Evolutionary conservation across 2,329 filamentous ascomycete species (phyloP), one percentile per base, ranked within the genome.

Genomic region (Gnomoniopsis smithogilvyi): DNA sequence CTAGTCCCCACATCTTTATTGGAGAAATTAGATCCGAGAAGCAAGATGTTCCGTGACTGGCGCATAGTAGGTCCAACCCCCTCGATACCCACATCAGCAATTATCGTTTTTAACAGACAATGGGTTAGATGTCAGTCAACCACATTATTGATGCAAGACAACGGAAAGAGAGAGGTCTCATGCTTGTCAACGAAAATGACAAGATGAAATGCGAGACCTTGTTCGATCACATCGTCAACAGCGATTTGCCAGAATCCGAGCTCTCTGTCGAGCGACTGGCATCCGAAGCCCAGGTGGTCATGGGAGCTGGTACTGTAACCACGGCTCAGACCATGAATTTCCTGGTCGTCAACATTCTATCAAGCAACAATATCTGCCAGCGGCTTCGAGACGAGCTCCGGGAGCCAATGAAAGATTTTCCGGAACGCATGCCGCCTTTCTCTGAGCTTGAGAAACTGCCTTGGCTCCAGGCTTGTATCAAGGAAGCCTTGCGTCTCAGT

Each of bases 271-370:
- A 65, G 12, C 64, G 69, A 1, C 59, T 72, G 1, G 59, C 59
- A 14, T 63, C 61, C 45, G 69, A 72, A 61, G 67, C 67, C 2
- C 65, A 67, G 47, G 49, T 70, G 2, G 36, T 71, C 6, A 55
- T 69, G 4, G 65, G 65, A 11, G 68, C 63, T 14, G 73, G 73
- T 1, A 69, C 67, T 1, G 68, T 68, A 24, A 73, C 67, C 0
- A 71, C 67, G n/a, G 69, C 67, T 1, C 65, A 64, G 19, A 65
- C 61, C 6, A 62, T 68, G 14, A 57, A 53, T 26, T 62, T 62
- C 11, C 62, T 62, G 3, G 55, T 60, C 41, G 67, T 65, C 46
- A 60, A 69, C 49, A 64, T 69, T 17, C 63, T 69, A 10, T 62
- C 62, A 2, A 54, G 56, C 21, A 61, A 63, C 0, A 26, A 55